phyloP scores from a whole-genome alignment of 1,139 yeast genomes.

The Arxiozyma slooffiae region DNA sequence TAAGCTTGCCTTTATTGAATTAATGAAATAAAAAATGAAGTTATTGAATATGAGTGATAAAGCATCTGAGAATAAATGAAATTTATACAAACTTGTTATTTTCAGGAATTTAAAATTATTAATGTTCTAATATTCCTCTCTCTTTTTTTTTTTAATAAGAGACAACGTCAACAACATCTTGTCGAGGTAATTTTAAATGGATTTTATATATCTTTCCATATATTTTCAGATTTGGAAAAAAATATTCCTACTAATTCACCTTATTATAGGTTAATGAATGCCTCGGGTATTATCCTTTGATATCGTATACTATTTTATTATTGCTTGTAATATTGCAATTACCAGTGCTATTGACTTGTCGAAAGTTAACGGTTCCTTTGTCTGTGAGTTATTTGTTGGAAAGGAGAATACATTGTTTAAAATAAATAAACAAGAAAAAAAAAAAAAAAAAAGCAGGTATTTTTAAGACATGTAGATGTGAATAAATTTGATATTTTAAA shows the following conservation, averaged over 20 bases:
- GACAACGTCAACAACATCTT: too few species aligned
- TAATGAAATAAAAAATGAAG: too few species aligned
- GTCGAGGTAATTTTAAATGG: slow-evolving; percentile 76
- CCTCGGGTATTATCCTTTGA: slow-evolving; percentile 50
- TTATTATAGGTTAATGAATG: slow-evolving; percentile 64
- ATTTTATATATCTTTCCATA: slow-evolving; percentile 70
- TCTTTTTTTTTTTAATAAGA: too few species aligned
- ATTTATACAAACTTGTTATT: too few species aligned
- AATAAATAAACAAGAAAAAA: too few species aligned
- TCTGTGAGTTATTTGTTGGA: slow-evolving; percentile 66
- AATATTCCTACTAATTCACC: slow-evolving; percentile 73
- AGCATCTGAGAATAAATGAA: too few species aligned
- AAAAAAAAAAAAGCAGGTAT: too few species aligned
- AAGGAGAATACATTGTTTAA: slow-evolving; percentile 52
- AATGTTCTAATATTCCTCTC: too few species aligned
- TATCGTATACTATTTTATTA: slow-evolving; percentile 54
- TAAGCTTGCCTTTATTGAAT: too few species aligned
- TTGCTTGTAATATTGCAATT: slow-evolving; percentile 84
- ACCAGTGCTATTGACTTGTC: slow-evolving; percentile 61
- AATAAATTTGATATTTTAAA: slow-evolving; percentile 42
- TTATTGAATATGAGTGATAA: too few species aligned
- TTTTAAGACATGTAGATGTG: slow-evolving; percentile 40
- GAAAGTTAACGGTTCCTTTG: slow-evolving; percentile 59
- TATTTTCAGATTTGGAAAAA: slow-evolving; percentile 29
- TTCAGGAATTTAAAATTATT: too few species aligned